These are phyloP conservation scores for Viola pubescens DNA, from an alignment of 441 rosid genomes.

Conservation along the genomic window DNA sequence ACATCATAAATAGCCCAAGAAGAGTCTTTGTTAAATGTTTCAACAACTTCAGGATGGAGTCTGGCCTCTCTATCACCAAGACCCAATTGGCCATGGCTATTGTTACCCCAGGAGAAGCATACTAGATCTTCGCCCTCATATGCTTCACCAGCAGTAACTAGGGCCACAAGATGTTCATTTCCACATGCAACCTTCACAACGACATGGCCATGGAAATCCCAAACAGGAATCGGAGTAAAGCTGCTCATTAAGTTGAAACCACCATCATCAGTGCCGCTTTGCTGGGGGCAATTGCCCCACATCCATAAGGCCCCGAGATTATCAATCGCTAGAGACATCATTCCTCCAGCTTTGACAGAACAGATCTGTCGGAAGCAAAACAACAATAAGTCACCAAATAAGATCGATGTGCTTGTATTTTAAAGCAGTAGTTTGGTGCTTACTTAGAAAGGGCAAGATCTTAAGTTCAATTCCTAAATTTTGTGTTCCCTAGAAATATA, in stretches of 20 bases:
- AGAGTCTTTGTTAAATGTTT: conserved; percentile 43
- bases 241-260: conserved; percentile 41
- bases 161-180: conserved; percentile 70
- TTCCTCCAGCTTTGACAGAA: conserved; percentile 71
- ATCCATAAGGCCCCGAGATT: conserved; percentile 70
- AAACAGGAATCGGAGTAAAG: conserved; percentile 44
- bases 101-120: conserved; percentile 81
- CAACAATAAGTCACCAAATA: conserved; percentile 5
- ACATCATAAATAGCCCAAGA: conserved; percentile 56
- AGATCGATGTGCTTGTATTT: not conserved
- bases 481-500: too few species aligned
- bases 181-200: conserved; percentile 95
- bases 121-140: conserved; percentile 38
- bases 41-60: conserved; percentile 46
- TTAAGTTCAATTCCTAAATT: too few species aligned
- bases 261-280: conserved; percentile 24
- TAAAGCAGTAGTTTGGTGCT: conserved; percentile 2
- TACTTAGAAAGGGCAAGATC: too few species aligned
- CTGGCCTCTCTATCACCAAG: conserved; percentile 61
- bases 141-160: conserved; percentile 49
- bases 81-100: conserved; percentile 73
- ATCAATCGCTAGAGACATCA: conserved; percentile 86
- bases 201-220: conserved; percentile 57
- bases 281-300: conserved; percentile 80
- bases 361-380: conserved; percentile 34